Conservation (phyloP, 2,329 filamentous ascomycete genomes). For the Thielaviopsis euricoi region DNA sequence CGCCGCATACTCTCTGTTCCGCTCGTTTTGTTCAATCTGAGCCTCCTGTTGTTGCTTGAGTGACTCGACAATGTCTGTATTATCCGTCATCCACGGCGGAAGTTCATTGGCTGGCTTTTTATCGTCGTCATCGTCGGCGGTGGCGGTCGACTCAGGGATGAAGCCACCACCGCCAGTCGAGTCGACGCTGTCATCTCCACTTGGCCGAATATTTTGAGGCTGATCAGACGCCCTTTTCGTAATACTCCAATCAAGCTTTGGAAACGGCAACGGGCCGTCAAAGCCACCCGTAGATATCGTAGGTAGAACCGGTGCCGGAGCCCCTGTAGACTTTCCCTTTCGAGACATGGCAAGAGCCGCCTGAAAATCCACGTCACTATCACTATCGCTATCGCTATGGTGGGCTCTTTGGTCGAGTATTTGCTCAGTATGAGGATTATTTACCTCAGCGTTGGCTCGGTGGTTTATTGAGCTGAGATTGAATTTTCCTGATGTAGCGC, state of each 20-base stretch:
- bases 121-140: constrained; percentile 7
- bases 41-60: constrained; percentile 40
- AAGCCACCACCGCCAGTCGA: constrained; percentile 7
- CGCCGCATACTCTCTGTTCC: constrained; percentile 39
- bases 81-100: constrained; percentile 58
- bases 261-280: constrained; percentile 75
- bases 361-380: constrained; percentile 67
- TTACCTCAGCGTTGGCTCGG: constrained; percentile 30
- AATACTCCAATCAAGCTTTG: constrained; percentile 52
- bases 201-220: neutral
- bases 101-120: constrained; percentile 36
- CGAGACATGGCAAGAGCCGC: constrained; percentile 41
- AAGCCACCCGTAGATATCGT: constrained; percentile 27
- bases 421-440: constrained; percentile 51
- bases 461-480: constrained; percentile 7
- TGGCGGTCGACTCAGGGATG: neutral
- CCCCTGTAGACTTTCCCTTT: constrained; percentile 19
- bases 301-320: neutral
- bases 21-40: constrained; percentile 45
- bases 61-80: constrained; percentile 48
- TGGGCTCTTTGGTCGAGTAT: constrained; percentile 26
- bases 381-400: constrained; percentile 38
- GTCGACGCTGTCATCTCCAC: neutral
- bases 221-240: neutral
- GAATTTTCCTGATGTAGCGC: constrained; percentile 25